phyloP scores from a whole-genome alignment of 768 basidiomycete genomes.

The Auriscalpium orientale region DNA sequence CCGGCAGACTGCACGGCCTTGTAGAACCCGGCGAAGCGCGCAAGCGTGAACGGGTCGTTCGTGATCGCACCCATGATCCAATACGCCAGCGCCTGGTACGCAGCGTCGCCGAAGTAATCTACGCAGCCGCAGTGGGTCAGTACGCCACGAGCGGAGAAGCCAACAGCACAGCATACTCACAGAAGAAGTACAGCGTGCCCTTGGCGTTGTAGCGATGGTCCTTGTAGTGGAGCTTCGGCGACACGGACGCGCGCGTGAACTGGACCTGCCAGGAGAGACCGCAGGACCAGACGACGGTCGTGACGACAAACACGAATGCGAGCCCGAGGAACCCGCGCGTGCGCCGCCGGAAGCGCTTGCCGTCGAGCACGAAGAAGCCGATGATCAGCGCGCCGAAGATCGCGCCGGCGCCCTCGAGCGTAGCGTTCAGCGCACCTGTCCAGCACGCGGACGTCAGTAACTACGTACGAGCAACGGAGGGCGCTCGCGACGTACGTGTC shows the following conservation, averaged over 20 bases:
- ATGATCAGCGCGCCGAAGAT: conserved; percentile 36
- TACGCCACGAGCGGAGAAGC: not conserved
- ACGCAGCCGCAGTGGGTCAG: not conserved
- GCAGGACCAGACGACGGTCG: conserved; percentile 30
- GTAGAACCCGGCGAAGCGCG: conserved; percentile 37
- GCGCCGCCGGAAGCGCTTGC: conserved; percentile 24
- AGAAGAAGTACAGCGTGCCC: conserved; percentile 33
- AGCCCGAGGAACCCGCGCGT: conserved; percentile 33
- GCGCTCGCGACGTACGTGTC: conserved; percentile 22
- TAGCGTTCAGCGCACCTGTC: conserved; percentile 28
- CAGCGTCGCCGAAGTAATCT: conserved; percentile 33
- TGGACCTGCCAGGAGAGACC: conserved; percentile 33
- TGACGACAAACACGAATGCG: conserved; percentile 23
- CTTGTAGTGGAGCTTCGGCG: conserved; percentile 23
- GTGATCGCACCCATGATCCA: conserved; percentile 36
- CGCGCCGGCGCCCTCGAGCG: conserved; percentile 32
- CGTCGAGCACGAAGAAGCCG: conserved; percentile 33
- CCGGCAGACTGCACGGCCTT: conserved; percentile 33
- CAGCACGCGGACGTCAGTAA: too few relatives aligned
- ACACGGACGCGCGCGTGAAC: conserved; percentile 24
- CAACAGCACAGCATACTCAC: conserved; percentile 15
- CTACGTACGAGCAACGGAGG: not conserved
- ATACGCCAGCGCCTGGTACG: conserved; percentile 31
- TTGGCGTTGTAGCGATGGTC: conserved; percentile 27
- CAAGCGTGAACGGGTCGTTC: conserved; percentile 39